Evolutionary conservation across 148 eudicot species (phyloP).

Genomic region (Diospyros lotus): DNA sequence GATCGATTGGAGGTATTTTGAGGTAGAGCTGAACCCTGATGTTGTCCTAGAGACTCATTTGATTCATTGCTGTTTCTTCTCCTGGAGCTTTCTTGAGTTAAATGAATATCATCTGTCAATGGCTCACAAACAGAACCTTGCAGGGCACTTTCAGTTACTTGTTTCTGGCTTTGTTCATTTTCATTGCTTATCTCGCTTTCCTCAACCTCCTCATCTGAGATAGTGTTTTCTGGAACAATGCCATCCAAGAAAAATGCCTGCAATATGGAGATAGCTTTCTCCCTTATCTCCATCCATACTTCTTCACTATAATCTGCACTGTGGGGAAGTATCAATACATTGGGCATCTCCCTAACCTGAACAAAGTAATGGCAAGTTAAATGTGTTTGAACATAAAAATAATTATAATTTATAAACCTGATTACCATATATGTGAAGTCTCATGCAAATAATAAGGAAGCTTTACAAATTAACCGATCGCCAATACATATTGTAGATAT

Average conservation of each 20-base stretch:
- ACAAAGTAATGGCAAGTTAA: slow-evolving; percentile 14
- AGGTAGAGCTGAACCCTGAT: slow-evolving; percentile 48
- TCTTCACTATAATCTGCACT: slow-evolving; percentile 99
- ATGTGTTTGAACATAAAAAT: slow-evolving; percentile 2
- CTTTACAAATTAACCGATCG: neutral
- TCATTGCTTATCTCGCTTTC: slow-evolving; percentile 61
- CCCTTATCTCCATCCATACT: slow-evolving; percentile 99
- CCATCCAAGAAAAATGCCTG: slow-evolving; percentile 80
- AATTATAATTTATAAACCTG: neutral
- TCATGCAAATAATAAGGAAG: neutral
- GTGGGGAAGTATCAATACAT: slow-evolving; percentile 93
- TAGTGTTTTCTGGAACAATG: slow-evolving; percentile 59
- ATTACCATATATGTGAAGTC: neutral
- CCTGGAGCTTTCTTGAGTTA: slow-evolving; percentile 52
- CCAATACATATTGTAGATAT: neutral
- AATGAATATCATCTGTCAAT: slow-evolving; percentile 34
- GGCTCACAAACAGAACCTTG: slow-evolving; percentile 49
- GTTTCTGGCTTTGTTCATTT: slow-evolving; percentile 42
- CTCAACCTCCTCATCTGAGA: slow-evolving; percentile 84
- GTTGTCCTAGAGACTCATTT: slow-evolving; percentile 50
- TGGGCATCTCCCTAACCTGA: slow-evolving; percentile 98
- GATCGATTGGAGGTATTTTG: slow-evolving; percentile 49
- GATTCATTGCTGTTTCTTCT: slow-evolving; percentile 37
- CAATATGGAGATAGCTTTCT: slow-evolving; percentile 79
- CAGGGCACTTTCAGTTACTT: slow-evolving; percentile 40